Conservation (phyloP, 2,329 filamentous ascomycete species). For the Nemania sp. region DNA sequence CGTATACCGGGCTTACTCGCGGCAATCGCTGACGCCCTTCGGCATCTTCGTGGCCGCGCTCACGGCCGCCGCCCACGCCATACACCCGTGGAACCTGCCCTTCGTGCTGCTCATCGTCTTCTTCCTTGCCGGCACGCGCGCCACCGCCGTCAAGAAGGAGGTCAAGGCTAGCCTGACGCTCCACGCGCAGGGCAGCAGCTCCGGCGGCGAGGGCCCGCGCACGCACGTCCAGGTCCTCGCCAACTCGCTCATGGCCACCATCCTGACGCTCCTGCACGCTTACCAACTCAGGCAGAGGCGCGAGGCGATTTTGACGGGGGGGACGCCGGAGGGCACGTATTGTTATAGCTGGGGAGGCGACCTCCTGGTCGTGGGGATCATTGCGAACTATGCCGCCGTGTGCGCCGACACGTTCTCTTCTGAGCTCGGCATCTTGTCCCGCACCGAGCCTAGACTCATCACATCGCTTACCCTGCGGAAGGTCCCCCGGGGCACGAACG, state of each 20-base stretch:
- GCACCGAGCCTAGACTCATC: constrained; percentile 81
- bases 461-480: constrained; percentile 80
- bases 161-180: constrained; percentile 86
- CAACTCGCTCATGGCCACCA: constrained; percentile 83
- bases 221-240: constrained; percentile 90
- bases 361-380: constrained; percentile 72
- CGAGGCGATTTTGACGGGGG: constrained; percentile 53
- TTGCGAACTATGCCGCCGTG: constrained; percentile 90
- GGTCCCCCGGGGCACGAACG: constrained; percentile 93
- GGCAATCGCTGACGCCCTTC: constrained; percentile 80
- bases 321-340: constrained; percentile 53
- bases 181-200: constrained; percentile 74
- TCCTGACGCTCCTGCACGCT: constrained; percentile 70
- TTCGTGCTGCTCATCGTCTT: constrained; percentile 86
- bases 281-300: constrained; percentile 67
- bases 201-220: constrained; percentile 83
- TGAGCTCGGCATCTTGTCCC: constrained; percentile 91
- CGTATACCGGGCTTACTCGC: constrained; percentile 74
- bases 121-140: constrained; percentile 85
- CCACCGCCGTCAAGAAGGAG: constrained; percentile 89
- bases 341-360: constrained; percentile 73
- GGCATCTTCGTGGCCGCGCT: constrained; percentile 78
- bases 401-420: constrained; percentile 95
- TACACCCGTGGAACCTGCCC: constrained; percentile 96
- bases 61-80: constrained; percentile 83